These are phyloP conservation scores for Fusarium nelsonii DNA, from an alignment of 2,329 filamentous ascomycete species.

Conservation along the genomic window DNA sequence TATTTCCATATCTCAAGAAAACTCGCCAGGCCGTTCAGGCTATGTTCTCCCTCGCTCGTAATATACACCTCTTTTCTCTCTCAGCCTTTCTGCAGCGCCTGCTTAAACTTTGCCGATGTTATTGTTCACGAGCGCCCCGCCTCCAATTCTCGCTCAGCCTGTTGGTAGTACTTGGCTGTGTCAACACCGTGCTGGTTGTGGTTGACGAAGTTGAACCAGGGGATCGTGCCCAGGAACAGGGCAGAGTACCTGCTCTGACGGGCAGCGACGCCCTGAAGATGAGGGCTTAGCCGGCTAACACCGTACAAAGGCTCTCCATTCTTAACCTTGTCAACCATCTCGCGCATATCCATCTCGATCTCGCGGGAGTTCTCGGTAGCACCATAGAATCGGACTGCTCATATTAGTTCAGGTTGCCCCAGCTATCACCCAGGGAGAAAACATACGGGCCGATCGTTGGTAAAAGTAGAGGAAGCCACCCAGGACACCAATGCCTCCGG, in stretches of 20 bases:
- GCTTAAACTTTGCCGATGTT: background rate
- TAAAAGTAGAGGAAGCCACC: conserved; percentile 90
- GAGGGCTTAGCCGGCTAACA: conserved; percentile 78
- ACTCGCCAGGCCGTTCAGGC: conserved; percentile 38
- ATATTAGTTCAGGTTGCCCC: conserved; percentile 1
- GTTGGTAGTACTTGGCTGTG: conserved; percentile 97
- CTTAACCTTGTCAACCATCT: conserved; percentile 98
- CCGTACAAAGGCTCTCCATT: conserved; percentile 91
- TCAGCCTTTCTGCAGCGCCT: background rate
- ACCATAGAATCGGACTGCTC: conserved; percentile 91
- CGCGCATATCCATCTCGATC: conserved; percentile 94
- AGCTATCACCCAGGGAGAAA: background rate
- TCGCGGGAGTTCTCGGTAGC: conserved; percentile 93
- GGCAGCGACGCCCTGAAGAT: conserved; percentile 93
- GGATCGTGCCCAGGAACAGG: conserved; percentile 84
- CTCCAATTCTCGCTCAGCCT: conserved; percentile 94
- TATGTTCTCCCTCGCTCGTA: conserved; percentile 39
- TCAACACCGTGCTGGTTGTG: conserved; percentile 96
- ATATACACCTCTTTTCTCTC: conserved; percentile 45
- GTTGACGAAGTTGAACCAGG: conserved; percentile 99
- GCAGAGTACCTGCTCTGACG: conserved; percentile 93
- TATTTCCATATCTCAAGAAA: conserved; percentile 45
- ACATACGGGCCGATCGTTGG: conserved; percentile 83
- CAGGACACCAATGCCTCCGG: conserved; percentile 76
- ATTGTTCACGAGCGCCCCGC: conserved; percentile 64